Percentiles rank a stretch among this genome's conserved stretches.
Evolutionary conservation across 805 yeast species (phyloP).

Genomic region (Suhomyces canberraensis): DNA sequence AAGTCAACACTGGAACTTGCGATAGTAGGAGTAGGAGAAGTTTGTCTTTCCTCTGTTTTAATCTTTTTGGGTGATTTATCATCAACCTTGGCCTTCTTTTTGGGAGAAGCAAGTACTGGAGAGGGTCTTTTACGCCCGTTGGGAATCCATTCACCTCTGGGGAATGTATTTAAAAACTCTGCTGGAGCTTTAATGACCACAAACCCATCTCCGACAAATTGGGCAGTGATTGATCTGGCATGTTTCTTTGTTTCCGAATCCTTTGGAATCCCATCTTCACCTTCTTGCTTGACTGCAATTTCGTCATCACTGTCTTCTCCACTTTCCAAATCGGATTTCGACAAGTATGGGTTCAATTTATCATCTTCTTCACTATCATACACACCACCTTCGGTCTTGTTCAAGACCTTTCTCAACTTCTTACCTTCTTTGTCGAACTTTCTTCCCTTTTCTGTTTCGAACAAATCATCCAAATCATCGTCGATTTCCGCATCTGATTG

Average conservation of each 20-base stretch:
- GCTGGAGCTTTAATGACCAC: constrained; percentile 65
- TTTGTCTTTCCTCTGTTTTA: constrained; percentile 20
- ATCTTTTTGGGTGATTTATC: constrained; percentile 27
- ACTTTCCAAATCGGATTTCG: constrained; percentile 52
- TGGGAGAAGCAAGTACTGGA: constrained; percentile 22
- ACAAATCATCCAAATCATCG: constrained; percentile 67
- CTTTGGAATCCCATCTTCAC: constrained; percentile 18
- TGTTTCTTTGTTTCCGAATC: constrained; percentile 2
- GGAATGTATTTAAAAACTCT: constrained; percentile 60
- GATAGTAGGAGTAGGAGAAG: constrained; percentile 14
- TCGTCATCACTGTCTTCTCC: constrained; percentile 56
- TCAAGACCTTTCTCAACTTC: constrained; percentile 76
- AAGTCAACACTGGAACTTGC: constrained; percentile 19
- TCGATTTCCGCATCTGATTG: constrained; percentile 55
- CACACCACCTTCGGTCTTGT: constrained; percentile 83
- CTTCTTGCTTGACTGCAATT: constrained; percentile 31
- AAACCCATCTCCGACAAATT: constrained; percentile 33
- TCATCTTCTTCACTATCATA: constrained; percentile 78
- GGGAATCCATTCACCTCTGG: constrained; percentile 85
- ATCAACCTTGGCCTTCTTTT: constrained; percentile 41
- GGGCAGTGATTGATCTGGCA: constrained; percentile 17
- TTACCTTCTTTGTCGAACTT: constrained; percentile 89
- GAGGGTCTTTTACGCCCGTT: constrained; percentile 38
- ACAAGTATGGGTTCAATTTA: constrained; percentile 69
- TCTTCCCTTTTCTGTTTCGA: constrained; percentile 56